A percentile compares a stretch with the other conserved stretches of the same genome.
Conservation (phyloP, 176 grass and related monocot species). For the Musa itinerans region DNA sequence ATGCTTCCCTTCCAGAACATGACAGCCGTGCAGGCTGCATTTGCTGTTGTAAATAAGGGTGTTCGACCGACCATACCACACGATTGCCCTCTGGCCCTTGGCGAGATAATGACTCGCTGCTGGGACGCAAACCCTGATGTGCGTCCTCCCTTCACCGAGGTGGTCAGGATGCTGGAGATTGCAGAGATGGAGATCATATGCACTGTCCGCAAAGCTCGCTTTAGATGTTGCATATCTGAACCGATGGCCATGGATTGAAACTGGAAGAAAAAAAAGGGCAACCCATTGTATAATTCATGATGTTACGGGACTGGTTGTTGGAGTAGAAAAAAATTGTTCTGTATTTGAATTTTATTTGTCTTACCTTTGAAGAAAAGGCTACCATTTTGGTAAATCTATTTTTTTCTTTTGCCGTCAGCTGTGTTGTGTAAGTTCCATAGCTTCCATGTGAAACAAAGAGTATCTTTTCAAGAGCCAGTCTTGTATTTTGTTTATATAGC, state of each 20-base stretch:
- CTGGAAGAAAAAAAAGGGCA: background rate
- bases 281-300: conserved; percentile 3
- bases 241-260: conserved; percentile 84
- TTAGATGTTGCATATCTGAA: conserved; percentile 80
- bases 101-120: conserved; percentile 88
- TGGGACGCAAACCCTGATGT: conserved; percentile 88
- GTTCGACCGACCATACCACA: conserved; percentile 71
- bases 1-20: conserved; percentile 95
- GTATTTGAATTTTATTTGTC: background rate
- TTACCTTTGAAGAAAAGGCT: background rate
- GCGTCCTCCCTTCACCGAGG: conserved; percentile 75
- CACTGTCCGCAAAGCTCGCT: conserved; percentile 80
- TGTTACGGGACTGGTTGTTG: conserved; percentile 1
- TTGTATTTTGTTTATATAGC: background rate
- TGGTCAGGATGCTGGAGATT: conserved; percentile 84
- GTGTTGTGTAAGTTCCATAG: background rate
- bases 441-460: background rate
- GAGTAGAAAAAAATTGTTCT: conserved; percentile 1
- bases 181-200: conserved; percentile 69
- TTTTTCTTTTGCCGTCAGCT: background rate
- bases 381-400: background rate
- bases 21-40: conserved; percentile 92
- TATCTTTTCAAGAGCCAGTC: background rate
- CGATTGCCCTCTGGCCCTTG: conserved; percentile 68
- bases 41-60: conserved; percentile 89